Conservation (phyloP, 106 monocot genomes). For the Acanthochlamys bracteata region DNA sequence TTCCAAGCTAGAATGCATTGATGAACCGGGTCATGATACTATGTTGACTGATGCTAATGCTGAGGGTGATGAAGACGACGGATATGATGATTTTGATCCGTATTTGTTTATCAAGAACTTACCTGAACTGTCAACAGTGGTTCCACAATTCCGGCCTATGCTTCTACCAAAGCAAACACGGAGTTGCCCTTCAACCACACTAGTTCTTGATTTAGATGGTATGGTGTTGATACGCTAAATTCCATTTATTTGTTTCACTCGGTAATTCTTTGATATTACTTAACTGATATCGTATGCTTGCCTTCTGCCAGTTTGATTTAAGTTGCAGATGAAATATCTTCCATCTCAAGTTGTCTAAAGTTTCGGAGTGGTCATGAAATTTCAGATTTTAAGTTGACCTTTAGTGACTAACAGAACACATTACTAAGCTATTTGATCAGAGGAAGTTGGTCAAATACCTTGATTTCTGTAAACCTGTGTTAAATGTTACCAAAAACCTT, state of each 20-base stretch:
- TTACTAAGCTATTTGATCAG: too few species aligned
- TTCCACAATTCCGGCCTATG: constrained; percentile 79
- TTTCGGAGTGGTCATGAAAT: too few species aligned
- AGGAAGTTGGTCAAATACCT: too few species aligned
- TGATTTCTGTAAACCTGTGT: too few species aligned
- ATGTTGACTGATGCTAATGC: constrained; percentile 47
- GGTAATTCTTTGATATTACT: neutral
- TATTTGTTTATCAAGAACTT: constrained; percentile 87
- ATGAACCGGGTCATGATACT: constrained; percentile 75
- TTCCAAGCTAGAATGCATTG: constrained; percentile 79
- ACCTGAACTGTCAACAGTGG: constrained; percentile 72
- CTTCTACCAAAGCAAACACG: constrained; percentile 92
- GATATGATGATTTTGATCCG: constrained; percentile 93
- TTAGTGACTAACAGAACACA: too few species aligned
- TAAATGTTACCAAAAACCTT: too few species aligned
- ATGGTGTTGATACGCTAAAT: constrained; percentile 1
- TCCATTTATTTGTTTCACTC: neutral
- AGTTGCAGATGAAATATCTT: too few species aligned
- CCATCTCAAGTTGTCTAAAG: too few species aligned
- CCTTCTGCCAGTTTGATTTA: neutral
- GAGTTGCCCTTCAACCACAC: constrained; percentile 93
- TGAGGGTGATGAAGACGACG: constrained; percentile 64
- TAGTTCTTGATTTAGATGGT: constrained; percentile 99
- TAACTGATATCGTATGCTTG: neutral
- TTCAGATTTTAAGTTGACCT: too few species aligned